Evolutionary conservation across 371 early-diverging fungal species (phyloP), one percentile per base, ranked within the genome.

Genomic region (Rhizopus stolonifer): DNA sequence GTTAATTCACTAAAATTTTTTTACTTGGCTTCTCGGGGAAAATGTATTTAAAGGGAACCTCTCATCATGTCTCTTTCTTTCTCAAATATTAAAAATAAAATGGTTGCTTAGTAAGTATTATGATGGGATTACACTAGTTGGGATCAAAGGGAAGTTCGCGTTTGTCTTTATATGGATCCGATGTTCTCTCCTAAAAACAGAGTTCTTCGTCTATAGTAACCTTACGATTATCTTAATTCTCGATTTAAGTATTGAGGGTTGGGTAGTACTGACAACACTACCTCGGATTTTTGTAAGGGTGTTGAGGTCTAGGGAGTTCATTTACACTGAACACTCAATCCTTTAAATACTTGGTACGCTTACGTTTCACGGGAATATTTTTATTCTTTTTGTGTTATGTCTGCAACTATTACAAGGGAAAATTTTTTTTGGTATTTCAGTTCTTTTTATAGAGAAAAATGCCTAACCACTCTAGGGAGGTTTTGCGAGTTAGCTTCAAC

Each of bases 71-170:
- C 36, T n/a, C 15, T 36, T 36, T 23, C 15, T 56, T 29, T 34
- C 48, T 45, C 31, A 8, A 17, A 13, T 45, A 48, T 26, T 33
- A 24, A 11, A 22, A 25, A 44, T 46, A 54, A 18, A 46, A 53
- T 56, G 57, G 57, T 56, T 56, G 57, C 57, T 31, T 56, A 56
- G 57, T 56, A 50, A 56, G 57, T 56, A 14, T 4, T 14, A n/a
- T 15, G 14, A 29, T 29, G 10, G 31, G 10, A n/a, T 11, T 36
- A n/a, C n/a, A 4, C n/a, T 36, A 14, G 11, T 36, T 36, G 15
- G 14, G 42, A 42, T 42, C 42, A 21, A 18, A 42, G 22, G 22
- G 21, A 3, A n/a, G 42, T 21, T 10, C 22, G 42, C 17, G 6
- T 15, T 21, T 42, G 7, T 2, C 2, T 42, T 42, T 42, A 7